These are phyloP conservation scores for Pseudocercospora musae DNA, from an alignment of 2,329 filamentous ascomycete genomes.

Conservation along the genomic window DNA sequence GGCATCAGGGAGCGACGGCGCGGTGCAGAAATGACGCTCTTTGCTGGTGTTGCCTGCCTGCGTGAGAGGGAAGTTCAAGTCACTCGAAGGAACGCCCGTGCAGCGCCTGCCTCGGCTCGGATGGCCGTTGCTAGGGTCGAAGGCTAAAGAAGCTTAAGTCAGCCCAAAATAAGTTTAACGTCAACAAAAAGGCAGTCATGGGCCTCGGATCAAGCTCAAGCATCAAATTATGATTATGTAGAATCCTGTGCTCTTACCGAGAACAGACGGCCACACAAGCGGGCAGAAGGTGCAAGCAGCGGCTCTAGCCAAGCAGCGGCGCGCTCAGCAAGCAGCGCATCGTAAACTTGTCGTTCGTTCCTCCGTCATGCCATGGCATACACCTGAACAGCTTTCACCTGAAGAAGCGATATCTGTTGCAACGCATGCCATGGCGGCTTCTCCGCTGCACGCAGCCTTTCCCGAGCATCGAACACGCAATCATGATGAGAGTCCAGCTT, in stretches of 20 bases:
- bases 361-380: background rate
- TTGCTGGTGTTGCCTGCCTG: too few species aligned
- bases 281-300: background rate
- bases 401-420: slow-evolving; percentile 2
- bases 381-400: background rate
- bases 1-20: too few species aligned
- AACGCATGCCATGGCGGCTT: background rate
- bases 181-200: background rate
- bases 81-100: background rate
- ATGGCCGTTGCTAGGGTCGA: background rate
- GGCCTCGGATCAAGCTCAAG: background rate
- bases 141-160: background rate
- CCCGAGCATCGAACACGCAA: background rate
- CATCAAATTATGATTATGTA: background rate
- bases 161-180: background rate
- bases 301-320: background rate
- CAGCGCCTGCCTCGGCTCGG: background rate
- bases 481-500: background rate
- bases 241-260: background rate
- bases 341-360: background rate
- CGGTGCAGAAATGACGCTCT: too few species aligned
- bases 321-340: background rate
- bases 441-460: background rate
- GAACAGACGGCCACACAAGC: background rate
- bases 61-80: too few species aligned